Evolutionary conservation across 768 basidiomycete species (phyloP).

Genomic region (Pulveroboletus frians): DNA sequence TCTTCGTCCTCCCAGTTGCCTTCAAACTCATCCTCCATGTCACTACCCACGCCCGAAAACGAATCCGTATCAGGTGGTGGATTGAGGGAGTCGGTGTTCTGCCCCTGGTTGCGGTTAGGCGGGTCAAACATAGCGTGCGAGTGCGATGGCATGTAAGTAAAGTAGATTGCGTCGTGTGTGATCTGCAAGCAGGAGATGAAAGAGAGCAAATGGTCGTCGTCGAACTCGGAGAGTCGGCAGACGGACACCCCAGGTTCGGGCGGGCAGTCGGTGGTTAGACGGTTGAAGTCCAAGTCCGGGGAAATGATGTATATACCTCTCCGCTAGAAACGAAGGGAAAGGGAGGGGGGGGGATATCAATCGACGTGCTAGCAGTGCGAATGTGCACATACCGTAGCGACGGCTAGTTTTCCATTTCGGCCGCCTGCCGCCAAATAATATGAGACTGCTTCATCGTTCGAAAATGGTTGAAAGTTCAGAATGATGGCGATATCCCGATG

Average conservation of each 20-base stretch:
- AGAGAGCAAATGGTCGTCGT: conserved; percentile 13
- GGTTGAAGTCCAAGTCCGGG: conserved; percentile 20
- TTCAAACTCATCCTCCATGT: conserved; percentile 6
- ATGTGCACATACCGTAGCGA: conserved; percentile 39
- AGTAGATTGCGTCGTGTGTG: conserved; percentile 47
- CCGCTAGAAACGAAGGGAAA: background rate
- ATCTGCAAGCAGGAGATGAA: conserved; percentile 50
- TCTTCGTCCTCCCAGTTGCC: conserved; percentile 17
- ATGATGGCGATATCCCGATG: conserved; percentile 34
- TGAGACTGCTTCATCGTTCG: conserved; percentile 24
- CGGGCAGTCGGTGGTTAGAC: conserved; percentile 25
- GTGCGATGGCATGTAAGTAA: conserved; percentile 33
- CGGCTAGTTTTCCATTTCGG: conserved; percentile 36
- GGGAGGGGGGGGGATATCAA: background rate
- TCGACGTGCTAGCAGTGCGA: background rate
- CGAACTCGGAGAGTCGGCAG: conserved; percentile 14
- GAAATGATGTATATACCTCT: conserved; percentile 27
- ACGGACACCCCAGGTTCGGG: conserved; percentile 30
- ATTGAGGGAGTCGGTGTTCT: background rate
- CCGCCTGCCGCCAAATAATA: conserved; percentile 46
- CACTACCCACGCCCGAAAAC: conserved; percentile 5
- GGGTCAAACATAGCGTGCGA: background rate
- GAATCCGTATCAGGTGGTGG: background rate
- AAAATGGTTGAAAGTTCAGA: conserved; percentile 22
- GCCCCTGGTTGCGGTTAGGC: background rate